Percentiles rank a stretch among this genome's conserved stretches.
phyloP scores from a whole-genome alignment of 345 rosid species.

The Eutrema japonicum region DNA sequence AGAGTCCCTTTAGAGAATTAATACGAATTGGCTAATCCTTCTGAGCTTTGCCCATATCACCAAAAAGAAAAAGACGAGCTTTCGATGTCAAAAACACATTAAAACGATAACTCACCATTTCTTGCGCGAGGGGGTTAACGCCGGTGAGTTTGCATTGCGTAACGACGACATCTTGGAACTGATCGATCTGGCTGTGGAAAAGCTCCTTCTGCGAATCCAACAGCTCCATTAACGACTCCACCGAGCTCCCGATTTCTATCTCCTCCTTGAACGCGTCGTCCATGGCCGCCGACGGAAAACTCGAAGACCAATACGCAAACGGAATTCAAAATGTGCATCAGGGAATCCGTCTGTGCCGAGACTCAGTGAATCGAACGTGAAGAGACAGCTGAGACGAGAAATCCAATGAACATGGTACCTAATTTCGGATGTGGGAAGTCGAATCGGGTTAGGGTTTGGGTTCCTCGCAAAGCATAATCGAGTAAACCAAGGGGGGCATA shows the following conservation, averaged over 20 bases:
- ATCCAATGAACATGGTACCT: conserved; percentile 15
- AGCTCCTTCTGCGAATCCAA: conserved; percentile 72
- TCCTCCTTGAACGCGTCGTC: conserved; percentile 57
- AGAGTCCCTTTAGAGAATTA: background rate
- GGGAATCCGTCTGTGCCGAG: conserved; percentile 30
- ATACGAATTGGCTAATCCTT: background rate
- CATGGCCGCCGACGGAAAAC: conserved; percentile 50
- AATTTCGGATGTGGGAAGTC: conserved; percentile 15
- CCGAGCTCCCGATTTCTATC: conserved; percentile 66
- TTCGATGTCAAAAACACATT: background rate
- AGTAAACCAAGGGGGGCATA: conserved; percentile 31
- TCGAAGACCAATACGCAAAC: conserved; percentile 43
- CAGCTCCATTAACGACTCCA: conserved; percentile 64
- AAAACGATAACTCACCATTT: conserved; percentile 65
- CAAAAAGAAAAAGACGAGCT: background rate
- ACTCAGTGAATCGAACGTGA: conserved; percentile 31
- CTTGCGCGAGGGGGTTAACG: conserved; percentile 97
- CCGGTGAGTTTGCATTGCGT: conserved; percentile 95
- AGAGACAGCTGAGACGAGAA: conserved; percentile 6
- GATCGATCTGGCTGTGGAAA: conserved; percentile 85
- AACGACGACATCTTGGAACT: conserved; percentile 75
- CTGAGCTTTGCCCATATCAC: conserved; percentile 7
- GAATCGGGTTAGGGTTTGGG: conserved; percentile 52
- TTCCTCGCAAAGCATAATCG: conserved; percentile 23
- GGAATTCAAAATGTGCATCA: conserved; percentile 43